Conservation (phyloP, 2,329 filamentous ascomycete species). For the Penicillium sp. region DNA sequence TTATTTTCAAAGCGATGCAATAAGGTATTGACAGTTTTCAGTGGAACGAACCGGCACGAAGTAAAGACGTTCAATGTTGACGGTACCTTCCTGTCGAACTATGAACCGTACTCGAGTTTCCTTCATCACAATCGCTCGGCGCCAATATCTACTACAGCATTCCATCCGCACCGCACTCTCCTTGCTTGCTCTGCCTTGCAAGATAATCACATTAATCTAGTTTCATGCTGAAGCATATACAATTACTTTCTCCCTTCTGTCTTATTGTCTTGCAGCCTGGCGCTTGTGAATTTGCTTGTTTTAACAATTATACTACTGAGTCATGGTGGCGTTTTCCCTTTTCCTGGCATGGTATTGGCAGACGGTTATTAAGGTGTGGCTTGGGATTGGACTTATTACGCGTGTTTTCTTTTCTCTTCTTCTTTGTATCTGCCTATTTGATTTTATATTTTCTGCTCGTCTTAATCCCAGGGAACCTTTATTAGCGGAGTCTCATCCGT, state of each 20-base stretch:
- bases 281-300: not conserved
- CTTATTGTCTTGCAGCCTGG: not conserved
- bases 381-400: not conserved
- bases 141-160: constrained; percentile 83
- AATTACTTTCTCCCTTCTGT: not conserved
- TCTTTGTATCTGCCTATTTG: not conserved
- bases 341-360: constrained; percentile 3
- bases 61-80: constrained; percentile 93
- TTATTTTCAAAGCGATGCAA: not conserved
- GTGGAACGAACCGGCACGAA: constrained; percentile 79
- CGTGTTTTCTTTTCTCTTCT: not conserved
- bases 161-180: constrained; percentile 92
- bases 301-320: not conserved
- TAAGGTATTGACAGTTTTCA: constrained; percentile 34
- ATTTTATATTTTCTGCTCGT: not conserved
- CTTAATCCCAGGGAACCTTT: not conserved
- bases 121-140: constrained; percentile 73
- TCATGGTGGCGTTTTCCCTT: constrained; percentile 1
- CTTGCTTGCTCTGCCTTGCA: constrained; percentile 81
- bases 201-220: constrained; percentile 87
- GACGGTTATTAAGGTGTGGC: not conserved
- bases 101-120: constrained; percentile 89
- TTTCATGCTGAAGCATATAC: constrained; percentile 42
- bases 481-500: not conserved
- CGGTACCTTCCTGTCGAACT: constrained; percentile 70